Conservation (phyloP, 805 yeast genomes). For the Candida verbasci region DNA sequence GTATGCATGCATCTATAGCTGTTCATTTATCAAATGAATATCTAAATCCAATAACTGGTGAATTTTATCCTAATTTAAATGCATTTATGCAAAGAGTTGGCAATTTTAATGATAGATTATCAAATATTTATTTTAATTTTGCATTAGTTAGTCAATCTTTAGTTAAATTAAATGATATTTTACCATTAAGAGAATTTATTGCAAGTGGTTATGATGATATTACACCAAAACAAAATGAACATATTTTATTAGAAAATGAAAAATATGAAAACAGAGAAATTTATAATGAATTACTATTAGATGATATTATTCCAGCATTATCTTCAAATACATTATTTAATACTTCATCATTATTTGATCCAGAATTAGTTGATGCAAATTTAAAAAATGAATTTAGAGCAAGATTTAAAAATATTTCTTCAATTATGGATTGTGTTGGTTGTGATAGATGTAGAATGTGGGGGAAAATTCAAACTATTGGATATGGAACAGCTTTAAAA, state of each 20-base stretch:
- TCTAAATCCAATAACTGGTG: slow-evolving; percentile 58
- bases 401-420: slow-evolving; percentile 84
- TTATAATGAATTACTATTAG: slow-evolving; percentile 21
- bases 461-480: slow-evolving; percentile 97
- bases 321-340: slow-evolving; percentile 41
- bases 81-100: slow-evolving; percentile 90
- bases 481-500: slow-evolving; percentile 95
- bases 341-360: slow-evolving; percentile 42
- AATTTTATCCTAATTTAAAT: slow-evolving; percentile 79
- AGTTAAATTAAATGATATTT: slow-evolving; percentile 45
- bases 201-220: slow-evolving; percentile 18
- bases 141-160: slow-evolving; percentile 82
- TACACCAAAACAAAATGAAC: slow-evolving; percentile 10
- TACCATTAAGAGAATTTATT: slow-evolving; percentile 24
- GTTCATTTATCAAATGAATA: slow-evolving; percentile 88
- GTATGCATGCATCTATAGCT: slow-evolving; percentile 93
- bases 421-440: slow-evolving; percentile 97
- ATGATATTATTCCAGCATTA: slow-evolving; percentile 37
- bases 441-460: slow-evolving; percentile 97
- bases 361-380: slow-evolving; percentile 35
- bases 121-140: slow-evolving; percentile 88
- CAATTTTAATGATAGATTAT: slow-evolving; percentile 77
- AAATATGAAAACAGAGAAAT: slow-evolving; percentile 24
- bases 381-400: slow-evolving; percentile 82
- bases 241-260: slow-evolving; percentile 37